phyloP scores from a whole-genome alignment of 2,329 filamentous ascomycete genomes.

The Penicillium sp. region DNA sequence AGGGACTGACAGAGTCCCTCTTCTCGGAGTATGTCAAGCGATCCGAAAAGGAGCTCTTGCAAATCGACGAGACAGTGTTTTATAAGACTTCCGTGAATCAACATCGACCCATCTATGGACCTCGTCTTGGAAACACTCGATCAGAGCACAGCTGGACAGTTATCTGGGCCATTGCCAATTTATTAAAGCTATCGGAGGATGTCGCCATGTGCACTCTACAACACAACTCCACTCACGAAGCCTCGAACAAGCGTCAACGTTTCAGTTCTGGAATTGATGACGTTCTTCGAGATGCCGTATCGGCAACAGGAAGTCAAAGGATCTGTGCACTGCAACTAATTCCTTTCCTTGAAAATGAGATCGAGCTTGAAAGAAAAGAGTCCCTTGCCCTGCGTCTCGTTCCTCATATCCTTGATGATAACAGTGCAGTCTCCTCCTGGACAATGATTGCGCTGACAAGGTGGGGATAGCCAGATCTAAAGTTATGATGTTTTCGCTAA shows the following conservation, averaged over 20 bases:
- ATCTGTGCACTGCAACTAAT: conserved; percentile 55
- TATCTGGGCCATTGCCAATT: conserved; percentile 39
- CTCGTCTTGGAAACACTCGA: conserved; percentile 34
- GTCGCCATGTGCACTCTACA: conserved; percentile 13
- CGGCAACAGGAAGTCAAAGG: conserved; percentile 39
- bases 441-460: conserved; percentile 77
- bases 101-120: conserved; percentile 35
- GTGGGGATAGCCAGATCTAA: conserved; percentile 46
- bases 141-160: conserved; percentile 43
- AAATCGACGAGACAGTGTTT: conserved; percentile 72
- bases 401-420: conserved; percentile 66
- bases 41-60: conserved; percentile 67
- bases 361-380: conserved; percentile 53
- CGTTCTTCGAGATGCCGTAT: conserved; percentile 36
- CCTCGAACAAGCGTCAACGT: conserved; percentile 37
- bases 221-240: conserved; percentile 13
- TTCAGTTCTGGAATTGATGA: conserved; percentile 38
- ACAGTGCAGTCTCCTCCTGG: conserved; percentile 68
- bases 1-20: conserved; percentile 67
- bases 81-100: conserved; percentile 36
- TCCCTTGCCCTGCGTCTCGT: conserved; percentile 59
- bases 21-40: conserved; percentile 74
- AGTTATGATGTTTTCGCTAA: conserved; percentile 4
- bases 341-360: conserved; percentile 48
- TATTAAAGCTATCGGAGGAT: conserved; percentile 41